Conservation (phyloP, 1,284 basidiomycete species). For the Stereum hirsutum region DNA sequence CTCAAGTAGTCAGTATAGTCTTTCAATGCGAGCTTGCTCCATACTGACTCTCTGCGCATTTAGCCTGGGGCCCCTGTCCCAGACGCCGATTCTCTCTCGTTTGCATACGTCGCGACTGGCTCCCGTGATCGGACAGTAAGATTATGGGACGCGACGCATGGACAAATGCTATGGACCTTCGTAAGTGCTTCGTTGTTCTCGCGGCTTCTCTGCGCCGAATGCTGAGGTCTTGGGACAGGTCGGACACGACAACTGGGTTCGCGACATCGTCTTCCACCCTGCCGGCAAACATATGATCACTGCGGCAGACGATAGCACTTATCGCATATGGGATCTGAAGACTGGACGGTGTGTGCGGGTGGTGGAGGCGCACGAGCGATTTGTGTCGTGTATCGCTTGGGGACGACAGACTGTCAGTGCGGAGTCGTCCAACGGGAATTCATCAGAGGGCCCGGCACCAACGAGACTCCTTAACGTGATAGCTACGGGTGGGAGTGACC, state of each 20-base stretch:
- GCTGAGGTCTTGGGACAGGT: conserved; percentile 20
- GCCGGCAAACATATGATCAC: conserved; percentile 66
- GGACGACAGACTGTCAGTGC: conserved; percentile 39
- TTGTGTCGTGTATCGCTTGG: conserved; percentile 62
- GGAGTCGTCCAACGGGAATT: conserved; percentile 23
- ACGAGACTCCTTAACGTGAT: conserved; percentile 56
- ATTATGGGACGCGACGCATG: conserved; percentile 60
- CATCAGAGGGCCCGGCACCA: conserved; percentile 24
- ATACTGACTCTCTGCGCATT: too few species aligned
- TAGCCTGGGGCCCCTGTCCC: too few species aligned
- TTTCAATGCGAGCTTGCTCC: too few species aligned
- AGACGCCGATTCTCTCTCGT: too few species aligned
- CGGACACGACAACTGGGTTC: conserved; percentile 67
- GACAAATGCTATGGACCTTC: conserved; percentile 60
- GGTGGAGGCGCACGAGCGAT: conserved; percentile 65
- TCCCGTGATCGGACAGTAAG: conserved; percentile 68
- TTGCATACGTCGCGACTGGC: conserved; percentile 53
- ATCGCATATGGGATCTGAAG: conserved; percentile 69
- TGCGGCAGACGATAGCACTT: conserved; percentile 70
- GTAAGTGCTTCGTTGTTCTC: conserved; percentile 24
- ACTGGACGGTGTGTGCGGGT: conserved; percentile 60
- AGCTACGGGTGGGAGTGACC: conserved; percentile 58
- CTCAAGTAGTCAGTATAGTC: conserved; percentile 15
- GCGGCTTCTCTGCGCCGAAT: background rate
- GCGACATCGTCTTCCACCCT: conserved; percentile 62